Percentiles rank a stretch among this genome's conserved stretches.
Evolutionary conservation across 108 stramenopile species (phyloP).

Genomic region (Craspedostauros australis): DNA sequence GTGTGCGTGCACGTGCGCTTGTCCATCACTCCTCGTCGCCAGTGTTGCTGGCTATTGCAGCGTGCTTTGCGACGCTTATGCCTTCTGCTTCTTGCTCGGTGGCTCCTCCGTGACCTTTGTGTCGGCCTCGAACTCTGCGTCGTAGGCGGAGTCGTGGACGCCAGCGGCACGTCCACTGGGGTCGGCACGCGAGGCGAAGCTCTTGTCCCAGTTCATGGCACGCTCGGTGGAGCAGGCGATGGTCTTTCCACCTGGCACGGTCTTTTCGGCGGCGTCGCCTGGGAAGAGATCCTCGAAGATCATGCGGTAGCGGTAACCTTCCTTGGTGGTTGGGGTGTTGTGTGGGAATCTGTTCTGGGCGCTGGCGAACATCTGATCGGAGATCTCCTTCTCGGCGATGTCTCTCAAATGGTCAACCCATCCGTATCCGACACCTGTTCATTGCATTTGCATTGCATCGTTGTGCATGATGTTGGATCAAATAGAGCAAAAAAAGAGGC

Average conservation of each 20-base stretch:
- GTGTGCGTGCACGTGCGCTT: no score
- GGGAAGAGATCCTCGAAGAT: constrained; percentile 97
- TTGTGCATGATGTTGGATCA: background rate
- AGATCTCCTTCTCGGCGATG: constrained; percentile 85
- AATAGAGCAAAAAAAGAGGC: background rate
- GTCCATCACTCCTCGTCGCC: no score
- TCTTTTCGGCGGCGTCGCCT: constrained; percentile 91
- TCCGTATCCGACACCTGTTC: constrained; percentile 95
- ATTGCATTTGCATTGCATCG: background rate
- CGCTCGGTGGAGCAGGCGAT: constrained; percentile 98
- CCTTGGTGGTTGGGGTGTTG: constrained; percentile 97
- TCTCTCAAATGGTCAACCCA: constrained; percentile 95
- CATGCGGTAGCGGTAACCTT: constrained; percentile 95
- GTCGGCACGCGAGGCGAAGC: constrained; percentile 81
- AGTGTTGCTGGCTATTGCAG: no score
- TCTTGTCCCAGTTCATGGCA: constrained; percentile 94
- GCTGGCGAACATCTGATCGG: constrained; percentile 90
- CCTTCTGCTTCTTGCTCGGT: constrained; percentile 58
- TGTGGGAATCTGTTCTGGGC: constrained; percentile 92
- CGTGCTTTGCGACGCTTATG: no score
- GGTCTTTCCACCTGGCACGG: constrained; percentile 95
- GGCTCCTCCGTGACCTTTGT: constrained; percentile 36
- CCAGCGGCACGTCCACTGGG: constrained; percentile 95
- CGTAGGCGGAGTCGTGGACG: constrained; percentile 92
- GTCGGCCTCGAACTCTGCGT: constrained; percentile 78